These are phyloP conservation scores for Wolfiporia cocos DNA, from an alignment of 1,284 basidiomycete species.

Conservation along the genomic window DNA sequence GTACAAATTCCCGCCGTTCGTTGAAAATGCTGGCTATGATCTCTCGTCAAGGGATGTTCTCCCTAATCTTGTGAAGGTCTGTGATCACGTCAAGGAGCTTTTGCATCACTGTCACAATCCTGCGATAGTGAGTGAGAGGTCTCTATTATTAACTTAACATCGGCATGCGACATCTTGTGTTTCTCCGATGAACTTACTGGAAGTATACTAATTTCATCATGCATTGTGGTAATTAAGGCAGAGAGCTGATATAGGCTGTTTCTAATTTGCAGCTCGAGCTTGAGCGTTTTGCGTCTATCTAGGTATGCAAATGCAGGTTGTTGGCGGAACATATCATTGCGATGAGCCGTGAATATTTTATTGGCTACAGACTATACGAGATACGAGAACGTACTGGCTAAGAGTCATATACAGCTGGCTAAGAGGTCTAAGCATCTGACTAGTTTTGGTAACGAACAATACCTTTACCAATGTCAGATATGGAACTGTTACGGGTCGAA, in stretches of 20 bases:
- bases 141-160: slow-evolving; percentile 28
- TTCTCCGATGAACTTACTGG: slow-evolving; percentile 31
- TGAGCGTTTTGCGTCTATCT: slow-evolving; percentile 31
- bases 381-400: slow-evolving; percentile 30
- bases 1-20: slow-evolving; percentile 42
- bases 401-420: slow-evolving; percentile 40
- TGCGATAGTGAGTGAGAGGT: slow-evolving; percentile 40
- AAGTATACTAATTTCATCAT: slow-evolving; percentile 42
- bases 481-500: too few relatives aligned
- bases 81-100: slow-evolving; percentile 39
- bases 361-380: not conserved
- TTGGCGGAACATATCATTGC: slow-evolving; percentile 34
- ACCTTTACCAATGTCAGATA: too few relatives aligned
- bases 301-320: slow-evolving; percentile 24
- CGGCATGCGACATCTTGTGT: not conserved
- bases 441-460: slow-evolving; percentile 37
- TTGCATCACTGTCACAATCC: slow-evolving; percentile 33
- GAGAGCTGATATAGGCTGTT: slow-evolving; percentile 34
- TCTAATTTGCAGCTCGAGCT: slow-evolving; percentile 38
- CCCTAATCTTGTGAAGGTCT: slow-evolving; percentile 40
- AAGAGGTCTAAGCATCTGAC: slow-evolving; percentile 33
- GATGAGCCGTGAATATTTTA: slow-evolving; percentile 4
- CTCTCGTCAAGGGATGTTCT: slow-evolving; percentile 41
- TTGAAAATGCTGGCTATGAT: slow-evolving; percentile 35
- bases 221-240: slow-evolving; percentile 36